Evolutionary conservation across 495 filamentous ascomycete genomes (phyloP), one percentile per base, ranked within the genome.

Genomic region (Pyrenula aspistea): DNA sequence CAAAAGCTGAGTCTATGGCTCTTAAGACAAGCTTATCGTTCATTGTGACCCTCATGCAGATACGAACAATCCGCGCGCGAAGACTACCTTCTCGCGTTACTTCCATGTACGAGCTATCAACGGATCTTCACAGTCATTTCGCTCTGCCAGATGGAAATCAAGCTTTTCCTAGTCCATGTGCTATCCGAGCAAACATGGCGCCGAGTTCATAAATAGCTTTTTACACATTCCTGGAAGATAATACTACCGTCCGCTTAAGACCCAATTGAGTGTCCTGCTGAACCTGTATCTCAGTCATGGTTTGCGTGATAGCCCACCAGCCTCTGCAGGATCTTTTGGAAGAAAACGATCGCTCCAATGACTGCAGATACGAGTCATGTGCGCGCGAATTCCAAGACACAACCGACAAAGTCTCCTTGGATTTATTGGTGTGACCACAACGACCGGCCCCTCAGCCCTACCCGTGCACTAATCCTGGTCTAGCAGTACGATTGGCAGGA

Each of bases 401-500:
- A 25, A 55, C 57, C 12, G 49, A 74, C 24, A 61, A 75, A 15
- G 65, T 73, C 24, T 59, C 66, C 2, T 56, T 77, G 50, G 73
- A 77, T 57, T 67, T 75, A 31, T 67, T 71, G 50, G 68, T 59
- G 1, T 20, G 19, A 8, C n/a, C 50, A 22, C 2, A 50, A 11
- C 1, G 22, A 36, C 15, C 31, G 25, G 21, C 21, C 50, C 15
- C 10, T 21, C 0, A 11, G 22, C 2, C 22, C 59, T 60, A 52
- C 60, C 24, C 24, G 24, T 8, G 15, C 31, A 42, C 31, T 42
- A 42, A 42, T 42, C 49, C 60, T 53, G 21, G 15, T 25, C 53
- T 25, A 74, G 72, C 52, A 74, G 70, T 25, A 65, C 69, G 22
- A 62, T 71, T 51, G 73, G 72, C 53, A 73, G 70, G 72, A 49